Evolutionary conservation across 805 yeast species (phyloP).

Genomic region (Ogataea methanolica): DNA sequence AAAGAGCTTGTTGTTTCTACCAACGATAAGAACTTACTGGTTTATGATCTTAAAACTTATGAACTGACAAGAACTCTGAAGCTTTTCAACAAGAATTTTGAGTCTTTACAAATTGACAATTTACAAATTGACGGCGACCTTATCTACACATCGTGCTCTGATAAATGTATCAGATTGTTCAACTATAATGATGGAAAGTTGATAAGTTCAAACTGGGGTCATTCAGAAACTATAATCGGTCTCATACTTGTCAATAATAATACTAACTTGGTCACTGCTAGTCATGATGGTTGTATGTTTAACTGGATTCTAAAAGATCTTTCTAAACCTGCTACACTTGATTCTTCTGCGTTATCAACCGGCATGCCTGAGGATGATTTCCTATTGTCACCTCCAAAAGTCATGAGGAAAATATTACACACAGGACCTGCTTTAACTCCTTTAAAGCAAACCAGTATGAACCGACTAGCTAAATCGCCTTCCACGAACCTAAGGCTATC

Average conservation of each 20-base stretch:
- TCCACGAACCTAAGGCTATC: constrained; percentile 1
- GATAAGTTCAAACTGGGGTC: constrained; percentile 55
- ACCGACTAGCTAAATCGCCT: neutral
- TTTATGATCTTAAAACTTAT: constrained; percentile 31
- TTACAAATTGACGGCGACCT: constrained; percentile 29
- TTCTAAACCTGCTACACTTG: neutral
- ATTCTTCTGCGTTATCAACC: constrained; percentile 9
- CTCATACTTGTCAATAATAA: constrained; percentile 24
- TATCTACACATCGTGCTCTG: constrained; percentile 44
- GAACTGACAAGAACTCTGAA: constrained; percentile 38
- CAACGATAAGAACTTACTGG: constrained; percentile 42
- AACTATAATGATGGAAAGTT: constrained; percentile 41
- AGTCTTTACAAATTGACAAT: constrained; percentile 42
- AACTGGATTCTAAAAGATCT: constrained; percentile 33
- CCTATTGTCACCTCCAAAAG: constrained; percentile 15
- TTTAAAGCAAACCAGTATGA: neutral
- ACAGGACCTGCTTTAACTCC: constrained; percentile 6
- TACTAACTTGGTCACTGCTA: constrained; percentile 35
- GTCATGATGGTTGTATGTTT: constrained; percentile 53
- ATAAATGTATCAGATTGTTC: constrained; percentile 53
- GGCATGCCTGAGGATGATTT: neutral
- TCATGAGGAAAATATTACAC: constrained; percentile 18
- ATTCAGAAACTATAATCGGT: constrained; percentile 47
- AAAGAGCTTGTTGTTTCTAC: constrained; percentile 45
- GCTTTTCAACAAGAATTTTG: constrained; percentile 36